A percentile compares a stretch with the other conserved stretches of the same genome.
These are phyloP conservation scores for Plenodomus tracheiphilus DNA, from an alignment of 2,329 filamentous ascomycete genomes.

Conservation along the genomic window DNA sequence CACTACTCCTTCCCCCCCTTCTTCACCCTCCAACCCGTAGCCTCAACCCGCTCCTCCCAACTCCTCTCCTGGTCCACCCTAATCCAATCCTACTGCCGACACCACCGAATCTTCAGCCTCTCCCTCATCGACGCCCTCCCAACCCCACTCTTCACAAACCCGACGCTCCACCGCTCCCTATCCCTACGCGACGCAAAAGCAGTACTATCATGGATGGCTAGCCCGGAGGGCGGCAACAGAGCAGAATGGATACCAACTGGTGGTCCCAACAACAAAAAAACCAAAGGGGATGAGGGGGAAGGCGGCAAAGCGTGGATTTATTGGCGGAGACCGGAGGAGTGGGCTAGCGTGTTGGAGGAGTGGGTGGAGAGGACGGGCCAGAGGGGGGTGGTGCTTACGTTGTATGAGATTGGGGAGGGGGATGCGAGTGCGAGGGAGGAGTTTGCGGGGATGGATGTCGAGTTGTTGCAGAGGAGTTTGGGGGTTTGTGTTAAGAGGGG, in stretches of 20 bases:
- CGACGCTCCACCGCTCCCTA: slow-evolving; percentile 49
- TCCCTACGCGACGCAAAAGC: slow-evolving; percentile 56
- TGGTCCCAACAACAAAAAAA: slow-evolving; percentile 19
- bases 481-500: slow-evolving; percentile 83
- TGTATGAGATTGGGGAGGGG: slow-evolving; percentile 91
- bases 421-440: slow-evolving; percentile 72
- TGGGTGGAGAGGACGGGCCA: slow-evolving; percentile 89
- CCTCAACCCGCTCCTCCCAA: slow-evolving; percentile 73
- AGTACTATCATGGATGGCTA: slow-evolving; percentile 61
- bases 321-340: slow-evolving; percentile 88
- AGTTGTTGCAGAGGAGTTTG: slow-evolving; percentile 78
- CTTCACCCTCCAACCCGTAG: slow-evolving; percentile 80
- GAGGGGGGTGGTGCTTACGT: slow-evolving; percentile 83
- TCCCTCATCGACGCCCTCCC: slow-evolving; percentile 61
- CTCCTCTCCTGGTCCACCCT: slow-evolving; percentile 84
- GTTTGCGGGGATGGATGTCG: slow-evolving; percentile 85
- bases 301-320: slow-evolving; percentile 66
- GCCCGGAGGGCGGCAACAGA: slow-evolving; percentile 55
- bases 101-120: slow-evolving; percentile 76
- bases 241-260: slow-evolving; percentile 64
- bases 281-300: slow-evolving; percentile 27
- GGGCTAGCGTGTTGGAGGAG: slow-evolving; percentile 75
- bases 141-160: slow-evolving; percentile 61
- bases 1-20: slow-evolving; percentile 79
- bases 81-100: slow-evolving; percentile 79